Base-by-base conservation (phyloP, 257 asterid species). In the Fraxinus pennsylvanica region DNA sequence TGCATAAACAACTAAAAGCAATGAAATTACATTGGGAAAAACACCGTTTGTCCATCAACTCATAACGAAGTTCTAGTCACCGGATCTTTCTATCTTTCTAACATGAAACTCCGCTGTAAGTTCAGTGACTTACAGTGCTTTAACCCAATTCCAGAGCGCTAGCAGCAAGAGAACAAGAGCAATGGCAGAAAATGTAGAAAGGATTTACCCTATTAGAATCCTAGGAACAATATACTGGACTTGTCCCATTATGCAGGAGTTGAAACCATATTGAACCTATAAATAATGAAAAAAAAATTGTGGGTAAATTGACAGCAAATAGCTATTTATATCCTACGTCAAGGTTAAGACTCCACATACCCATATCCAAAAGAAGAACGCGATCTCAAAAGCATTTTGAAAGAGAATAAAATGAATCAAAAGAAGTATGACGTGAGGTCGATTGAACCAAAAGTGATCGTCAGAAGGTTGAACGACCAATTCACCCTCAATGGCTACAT, bases 281-380 rank as follows among this genome's bases (percentile, higher is more conserved):
- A 78, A 71, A 29, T 22, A 15, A 66, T n/a, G 12, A 39, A 13
- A 17, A 25, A 25, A 38, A 67, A 9, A 0, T 61, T 7, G 21
- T 12, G 13, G n/a, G 70, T 74, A 30, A 73, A 29, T 17, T 27
- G 17, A 57, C 7, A 1, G 68, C 27, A 57, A 74, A 77, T 54
- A 36, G 68, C n/a, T 59, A 52, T 52, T 74, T 32, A 25, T 68
- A 43, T n/a, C 15, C 25, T n/a, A 61, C 35, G 2, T 22, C 50
- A 45, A 41, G 30, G 66, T 50, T 27, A 27, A 63, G 8, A 25
- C 57, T 25, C 2, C 67, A 72, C 89, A 81, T 81, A 96, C 99
- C 98, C 85, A 90, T 82, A 96, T 96, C 99, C 99, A 92, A 88
- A 96, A 96, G 96, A 96, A 96, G 79, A 90, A 96, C 32, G 98